Evolutionary conservation across 106 monocot species (phyloP), one percentile per base, ranked within the genome.

Genomic region (Phalaenopsis aphrodite): DNA sequence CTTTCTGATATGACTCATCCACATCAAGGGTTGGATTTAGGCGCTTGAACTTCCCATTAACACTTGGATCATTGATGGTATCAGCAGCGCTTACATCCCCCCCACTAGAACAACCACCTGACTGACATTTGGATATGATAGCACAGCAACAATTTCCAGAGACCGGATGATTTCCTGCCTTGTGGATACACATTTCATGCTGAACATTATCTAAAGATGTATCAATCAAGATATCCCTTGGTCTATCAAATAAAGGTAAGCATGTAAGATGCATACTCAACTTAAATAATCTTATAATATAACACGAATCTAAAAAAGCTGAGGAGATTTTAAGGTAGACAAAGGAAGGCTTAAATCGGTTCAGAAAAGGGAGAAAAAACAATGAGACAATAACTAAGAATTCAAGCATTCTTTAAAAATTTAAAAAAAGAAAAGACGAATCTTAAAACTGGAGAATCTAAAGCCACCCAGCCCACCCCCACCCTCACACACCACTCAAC

Each of bases 131-230:
- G 80, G 87, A 57, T 49, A 23, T 48, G 64, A 79, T 15, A 79
- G 83, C 64, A 41, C 79, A 86, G 83, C 85, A 78, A 66, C 83
- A 88, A 2, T 79, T 84, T 77, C 77, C 78, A 82, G 68, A 64
- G 61, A 45, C 61, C 36, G 58, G 79, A 55, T 38, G n/a, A 68
- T 8, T 42, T 12, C 76, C 81, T 75, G 77, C 85, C 80, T 82
- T 89, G 55, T 79, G 72, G 78, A 78, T 78, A 82, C 55, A 80
- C 36, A 77, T 77, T 81, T 84, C 84, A 82, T 42, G 43, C 75
- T 85, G 52, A 52, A 12, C 80, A 77, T 14, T 21, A 72, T 48
- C 36, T 52, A 67, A 75, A 78, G 75, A 75, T 41, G 76, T 56
- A n/a, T 78, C 78, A 56, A 55, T 78, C 77, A 82, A 38, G 16